Conservation (phyloP, 768 basidiomycete species). For the Boletus vermiculosoides region DNA sequence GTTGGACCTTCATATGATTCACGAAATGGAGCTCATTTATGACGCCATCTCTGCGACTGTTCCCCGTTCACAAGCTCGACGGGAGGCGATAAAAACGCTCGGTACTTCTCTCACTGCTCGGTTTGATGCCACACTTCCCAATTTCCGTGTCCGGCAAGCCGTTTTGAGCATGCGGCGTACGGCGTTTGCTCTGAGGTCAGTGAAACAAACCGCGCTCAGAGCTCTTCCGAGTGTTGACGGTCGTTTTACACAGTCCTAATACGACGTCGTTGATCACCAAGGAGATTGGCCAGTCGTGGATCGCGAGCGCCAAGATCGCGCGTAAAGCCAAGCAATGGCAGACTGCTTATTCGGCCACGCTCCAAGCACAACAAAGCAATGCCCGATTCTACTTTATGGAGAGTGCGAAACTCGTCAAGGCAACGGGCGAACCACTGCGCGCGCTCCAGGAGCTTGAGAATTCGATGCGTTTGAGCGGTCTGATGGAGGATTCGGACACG, state of each 20-base stretch:
- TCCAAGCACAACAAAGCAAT: constrained; percentile 79
- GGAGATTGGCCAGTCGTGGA: constrained; percentile 84
- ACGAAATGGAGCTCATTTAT: constrained; percentile 78
- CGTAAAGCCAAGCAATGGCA: constrained; percentile 94
- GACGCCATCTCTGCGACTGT: constrained; percentile 41
- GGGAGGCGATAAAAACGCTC: constrained; percentile 41
- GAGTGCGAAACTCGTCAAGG: constrained; percentile 82
- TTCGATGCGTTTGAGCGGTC: constrained; percentile 54
- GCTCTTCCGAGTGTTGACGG: constrained; percentile 9
- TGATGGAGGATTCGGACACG: constrained; percentile 44
- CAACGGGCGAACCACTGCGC: constrained; percentile 74
- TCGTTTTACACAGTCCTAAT: constrained; percentile 2
- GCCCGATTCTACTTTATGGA: constrained; percentile 83
- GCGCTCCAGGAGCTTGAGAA: constrained; percentile 87
- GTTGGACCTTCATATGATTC: constrained; percentile 79
- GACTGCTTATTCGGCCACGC: constrained; percentile 92
- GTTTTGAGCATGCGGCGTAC: constrained; percentile 87
- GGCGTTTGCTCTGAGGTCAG: constrained; percentile 72
- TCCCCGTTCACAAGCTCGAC: constrained; percentile 37
- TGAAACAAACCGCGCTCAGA: constrained; percentile 27
- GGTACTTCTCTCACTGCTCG: constrained; percentile 53
- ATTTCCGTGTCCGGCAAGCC: constrained; percentile 85
- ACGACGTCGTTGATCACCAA: constrained; percentile 41
- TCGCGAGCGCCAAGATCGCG: constrained; percentile 92
- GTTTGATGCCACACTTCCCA: constrained; percentile 76